Base-by-base conservation (phyloP, 2,329 filamentous ascomycete genomes). In the Didymellaceae sp. region DNA sequence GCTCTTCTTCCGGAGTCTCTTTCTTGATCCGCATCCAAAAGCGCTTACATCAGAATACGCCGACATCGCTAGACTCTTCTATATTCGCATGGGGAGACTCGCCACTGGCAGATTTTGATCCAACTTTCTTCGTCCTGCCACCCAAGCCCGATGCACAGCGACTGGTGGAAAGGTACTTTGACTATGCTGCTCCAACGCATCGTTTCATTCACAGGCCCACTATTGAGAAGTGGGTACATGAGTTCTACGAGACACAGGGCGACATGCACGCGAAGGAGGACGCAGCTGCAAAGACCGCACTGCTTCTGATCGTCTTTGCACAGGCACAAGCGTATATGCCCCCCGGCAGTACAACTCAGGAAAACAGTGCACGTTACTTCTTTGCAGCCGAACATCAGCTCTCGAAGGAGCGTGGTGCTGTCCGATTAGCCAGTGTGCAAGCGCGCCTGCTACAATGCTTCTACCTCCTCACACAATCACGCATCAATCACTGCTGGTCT, bases 401-500 rank as follows among this genome's bases (percentile, higher is more conserved):
- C 1, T 72, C 77, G 0, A 70, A 73, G 26, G 83, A 85, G 49
- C 78, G 78, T 1, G 83, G 82, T 0, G 75, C 78, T 5, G 80
- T 82, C 0, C 76, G 75, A 13, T 57, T 86, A 1, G 80, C 85
- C 30, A 82, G 80, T 0, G 81, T 83, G 1, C 84, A 86, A 62
- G 82, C 80, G 16, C 74, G 82, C 21, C 65, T 86, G 0, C 74
- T 83, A 1, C 82, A 85, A 55, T 82, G 82, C 10, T 74, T 85
- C 5, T 86, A 84, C 52, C 73, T 86, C 16, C 72, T 86, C 0
- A 80, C 78, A 4, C 83, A 83, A 0, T 83, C 82, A 1, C 76
- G 83, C 0, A 80, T 84, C 59, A 86, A 85, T 45, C 80, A 84
- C 31, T 82, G 80, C 14, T 86, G 83, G 82, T 84, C 82, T 59